Evolutionary conservation across 768 basidiomycete species (phyloP).

Genomic region (Tulasnella sp.): DNA sequence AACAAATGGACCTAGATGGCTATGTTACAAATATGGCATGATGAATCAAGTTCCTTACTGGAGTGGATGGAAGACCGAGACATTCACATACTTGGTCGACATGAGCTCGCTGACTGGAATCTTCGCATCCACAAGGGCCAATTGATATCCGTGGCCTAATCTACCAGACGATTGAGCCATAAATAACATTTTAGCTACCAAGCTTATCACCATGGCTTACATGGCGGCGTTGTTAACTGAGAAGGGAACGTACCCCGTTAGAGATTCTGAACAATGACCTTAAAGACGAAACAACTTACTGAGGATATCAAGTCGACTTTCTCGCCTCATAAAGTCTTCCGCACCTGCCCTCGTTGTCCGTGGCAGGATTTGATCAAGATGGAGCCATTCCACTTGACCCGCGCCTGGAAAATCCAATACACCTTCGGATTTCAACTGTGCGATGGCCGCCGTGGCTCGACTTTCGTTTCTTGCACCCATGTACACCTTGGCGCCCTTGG

Average conservation of each 20-base stretch:
- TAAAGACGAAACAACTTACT: slow-evolving; percentile 27
- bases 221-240: slow-evolving; percentile 47
- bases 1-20: slow-evolving; percentile 44
- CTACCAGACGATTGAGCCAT: too few species aligned
- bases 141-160: too few species aligned
- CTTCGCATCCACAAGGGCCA: too few species aligned
- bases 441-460: slow-evolving; percentile 27
- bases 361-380: slow-evolving; percentile 42
- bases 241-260: too few species aligned
- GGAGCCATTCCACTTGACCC: slow-evolving; percentile 39
- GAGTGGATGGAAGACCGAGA: too few species aligned
- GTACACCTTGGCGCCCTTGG: slow-evolving; percentile 34
- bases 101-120: too few species aligned
- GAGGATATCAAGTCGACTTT: slow-evolving; percentile 45
- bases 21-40: slow-evolving; percentile 3
- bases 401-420: slow-evolving; percentile 26
- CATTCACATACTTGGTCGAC: too few species aligned
- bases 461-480: slow-evolving; percentile 29
- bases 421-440: slow-evolving; percentile 28
- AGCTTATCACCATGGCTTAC: slow-evolving; percentile 26
- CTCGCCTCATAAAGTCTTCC: slow-evolving; percentile 37
- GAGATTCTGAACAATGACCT: not conserved
- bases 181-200: too few species aligned
- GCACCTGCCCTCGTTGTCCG: slow-evolving; percentile 38
- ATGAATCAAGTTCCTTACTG: not conserved